Base-by-base conservation (phyloP, 2,329 filamentous ascomycete genomes). In the Sclerotinia sclerotiorum region DNA sequence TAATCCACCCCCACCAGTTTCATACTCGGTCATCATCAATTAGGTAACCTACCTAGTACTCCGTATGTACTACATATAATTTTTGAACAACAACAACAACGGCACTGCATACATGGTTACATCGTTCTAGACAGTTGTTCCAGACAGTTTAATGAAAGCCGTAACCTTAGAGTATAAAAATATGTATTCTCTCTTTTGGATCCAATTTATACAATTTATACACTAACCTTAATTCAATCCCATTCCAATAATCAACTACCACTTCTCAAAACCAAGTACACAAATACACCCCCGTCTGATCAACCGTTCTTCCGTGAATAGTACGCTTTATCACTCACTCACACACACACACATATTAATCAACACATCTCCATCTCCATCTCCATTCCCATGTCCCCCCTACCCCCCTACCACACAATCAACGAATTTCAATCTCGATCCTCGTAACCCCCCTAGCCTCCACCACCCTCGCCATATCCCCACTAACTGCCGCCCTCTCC, bases 401-500 rank as follows among this genome's bases (percentile, higher is more conserved):
- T 39, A 13, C 39, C 39, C 39, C 39, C 39, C 5, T 42, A 4
- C 4, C 39, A 15, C 15, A 10, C 4, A 13, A 1, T 69, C 27
- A 64, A 62, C 44, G 29, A 70, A 63, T 65, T 29, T 55, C 60
- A 62, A 61, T 65, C n/a, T 65, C 67, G 58, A 69, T 67, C 49
- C 57, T 61, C 27, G 68, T 51, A 19, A 62, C 51, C 8, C 64
- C 48, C 35, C 73, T 76, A 29, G 78, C 65, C 63, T 79, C 77
- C 69, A 79, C 79, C 19, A 80, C 76, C 3, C 46, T 63, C n/a
- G 60, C 46, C 52, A 80, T 68, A 69, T 78, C 77, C 29, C 65
- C 66, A 66, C 35, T 52, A 48, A n/a, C 68, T 58, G 29, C 56
- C 5, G 52, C 51, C 44, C 64, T 48, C 42, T 60, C 62, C 62